Base-by-base conservation (phyloP, 192 early-diverging fungal genomes). In the Coemansia sp. region DNA sequence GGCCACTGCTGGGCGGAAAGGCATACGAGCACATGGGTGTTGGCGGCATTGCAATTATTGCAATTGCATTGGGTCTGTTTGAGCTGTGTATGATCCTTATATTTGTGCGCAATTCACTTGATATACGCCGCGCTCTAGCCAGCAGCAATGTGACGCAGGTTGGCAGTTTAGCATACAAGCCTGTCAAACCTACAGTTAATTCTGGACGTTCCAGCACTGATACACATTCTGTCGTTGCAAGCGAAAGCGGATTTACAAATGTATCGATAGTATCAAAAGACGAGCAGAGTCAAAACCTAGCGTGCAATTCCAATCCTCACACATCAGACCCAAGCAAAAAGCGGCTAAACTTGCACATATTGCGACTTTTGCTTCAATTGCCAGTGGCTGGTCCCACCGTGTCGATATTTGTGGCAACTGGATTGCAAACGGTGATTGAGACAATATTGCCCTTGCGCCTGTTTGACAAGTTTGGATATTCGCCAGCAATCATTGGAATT, bases 381-480 rank as follows among this genome's bases (percentile, higher is more conserved):
- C 72, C 72, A 3, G 77, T 80, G 6, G 55, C 68, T 7, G 77
- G 77, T 1, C 77, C 77, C 4, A 71, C 68, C 1, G 72, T 74
- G 7, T 59, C 77, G 0, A 74, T 80, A 56, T 80, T 80, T 51
- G 77, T 80, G 4, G 68, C 65, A 28, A 74, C 77, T 1, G 77
- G 77, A 2, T 62, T 80, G 72, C 77, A 80, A 17, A 68, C 71
- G 44, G 77, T 80, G 4, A 61, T 80, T 4, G 77, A 80, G 42
- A 80, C 71, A 0, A 63, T 73, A 9, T 56, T 80, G 22, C 77
- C 77, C 2, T 50, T 80, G 37, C 77, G 77, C 2, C 50, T 80
- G 47, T 73, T 56, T 42, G 77, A 80, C 55, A 61, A 47, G 37
- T 80, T 80, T 65, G 62, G 68, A 3, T 65, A 68, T 42, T 80